Evolutionary conservation across 2,329 filamentous ascomycete species (phyloP), one percentile per base, ranked within the genome.

Genomic region (Colletotrichum orbiculare): DNA sequence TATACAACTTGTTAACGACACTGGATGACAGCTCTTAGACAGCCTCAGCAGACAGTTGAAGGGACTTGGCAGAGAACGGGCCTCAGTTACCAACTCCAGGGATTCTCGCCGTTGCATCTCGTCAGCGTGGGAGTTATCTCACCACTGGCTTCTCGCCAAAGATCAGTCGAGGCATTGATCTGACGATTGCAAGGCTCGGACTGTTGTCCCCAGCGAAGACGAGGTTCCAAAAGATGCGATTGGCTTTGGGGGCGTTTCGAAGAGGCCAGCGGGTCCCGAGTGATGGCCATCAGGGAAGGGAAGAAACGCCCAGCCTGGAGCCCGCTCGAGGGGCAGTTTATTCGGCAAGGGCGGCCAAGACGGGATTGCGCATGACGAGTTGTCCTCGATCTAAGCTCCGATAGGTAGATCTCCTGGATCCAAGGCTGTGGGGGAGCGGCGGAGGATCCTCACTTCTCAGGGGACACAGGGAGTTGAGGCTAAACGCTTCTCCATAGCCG

Each of bases 141-240:
- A 41, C 58, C 50, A 46, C n/a, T 15, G n/a, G 15, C 43, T 46
- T 46, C 63, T 53, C 47, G 48, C 47, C 11, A 66, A 63, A 66
- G 58, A 66, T 63, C 63, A 63, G 58, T 66, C 25, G 63, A 66
- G 60, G 63, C 63, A 63, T 42, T 56, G 52, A 66, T 66, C 63
- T 63, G 63, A 66, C 58, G 53, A 37, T 47, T 57, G 47, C 35
- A 49, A 41, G 59, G 53, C 41, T 25, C 47, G 39, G 38, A 53
- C 42, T 48, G 58, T 53, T 41, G 47, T 54, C 42, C 12, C 41
- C 25, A 47, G 47, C 47, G 34, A 34, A 47, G 42, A 48, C 52
- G 41, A 53, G 39, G 3, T 15, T 63, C 49, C 34, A 9, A 39
- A 63, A 57, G 63, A 66, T 66, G 58, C 63, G 63, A 66, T 66